A percentile compares a stretch with the other conserved stretches of the same genome.
Conservation (phyloP, 345 rosid species). For the Corymbia maculata region DNA sequence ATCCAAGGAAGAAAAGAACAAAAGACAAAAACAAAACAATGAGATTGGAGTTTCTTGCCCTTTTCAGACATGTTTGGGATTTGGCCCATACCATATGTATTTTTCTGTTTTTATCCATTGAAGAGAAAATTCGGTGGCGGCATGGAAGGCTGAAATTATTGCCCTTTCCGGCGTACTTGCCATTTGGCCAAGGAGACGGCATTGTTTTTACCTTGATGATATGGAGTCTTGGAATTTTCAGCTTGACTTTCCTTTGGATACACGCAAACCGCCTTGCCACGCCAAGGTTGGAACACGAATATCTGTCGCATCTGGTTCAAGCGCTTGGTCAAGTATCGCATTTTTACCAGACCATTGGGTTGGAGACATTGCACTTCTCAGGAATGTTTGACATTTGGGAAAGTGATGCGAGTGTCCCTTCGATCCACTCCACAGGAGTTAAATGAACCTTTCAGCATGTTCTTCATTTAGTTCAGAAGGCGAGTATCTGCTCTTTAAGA, state of each 20-base stretch:
- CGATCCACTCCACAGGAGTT: not conserved
- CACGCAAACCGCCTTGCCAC: not conserved
- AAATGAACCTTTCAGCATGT: not conserved
- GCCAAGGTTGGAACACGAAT: not conserved
- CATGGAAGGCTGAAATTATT: not conserved
- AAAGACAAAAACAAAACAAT: not conserved
- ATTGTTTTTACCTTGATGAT: not conserved
- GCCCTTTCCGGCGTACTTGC: not conserved
- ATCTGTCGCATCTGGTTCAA: not conserved
- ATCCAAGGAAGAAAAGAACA: not conserved
- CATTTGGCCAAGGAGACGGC: not conserved
- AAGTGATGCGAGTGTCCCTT: not conserved
- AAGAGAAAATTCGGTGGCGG: not conserved
- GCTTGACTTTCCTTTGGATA: not conserved
- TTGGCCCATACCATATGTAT: not conserved
- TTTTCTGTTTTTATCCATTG: not conserved
- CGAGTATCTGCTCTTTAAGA: not conserved
- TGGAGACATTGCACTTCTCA: not conserved
- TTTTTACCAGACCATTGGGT: not conserved
- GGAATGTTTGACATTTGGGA: not conserved
- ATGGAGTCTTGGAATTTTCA: not conserved
- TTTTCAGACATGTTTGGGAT: not conserved
- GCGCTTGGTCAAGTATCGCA: not conserved
- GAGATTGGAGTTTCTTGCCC: not conserved
- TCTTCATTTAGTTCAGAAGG: not conserved